A percentile compares a stretch with the other conserved stretches of the same genome.
Conservation (phyloP, 805 yeast genomes). For the Pichia paraexigua region DNA sequence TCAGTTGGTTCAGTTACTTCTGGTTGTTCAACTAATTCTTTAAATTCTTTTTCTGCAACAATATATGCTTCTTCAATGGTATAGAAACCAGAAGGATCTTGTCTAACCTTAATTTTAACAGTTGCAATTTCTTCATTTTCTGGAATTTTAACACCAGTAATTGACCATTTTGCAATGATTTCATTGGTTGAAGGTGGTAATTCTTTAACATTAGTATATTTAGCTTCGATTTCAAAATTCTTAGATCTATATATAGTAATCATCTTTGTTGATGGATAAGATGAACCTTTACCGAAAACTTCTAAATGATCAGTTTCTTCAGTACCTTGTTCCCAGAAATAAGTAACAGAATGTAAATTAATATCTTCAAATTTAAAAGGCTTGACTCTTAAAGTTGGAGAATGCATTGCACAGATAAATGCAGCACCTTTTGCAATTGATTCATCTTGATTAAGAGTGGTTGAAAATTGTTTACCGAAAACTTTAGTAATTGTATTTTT, state of each 20-base stretch:
- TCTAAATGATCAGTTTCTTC: conserved; percentile 90
- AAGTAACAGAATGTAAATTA: conserved; percentile 87
- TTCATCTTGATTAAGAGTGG: conserved; percentile 98
- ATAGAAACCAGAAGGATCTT: conserved; percentile 94
- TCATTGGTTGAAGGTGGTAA: conserved; percentile 65
- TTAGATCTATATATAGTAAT: conserved; percentile 88
- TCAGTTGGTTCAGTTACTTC: conserved; percentile 32
- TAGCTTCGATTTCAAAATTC: conserved; percentile 81
- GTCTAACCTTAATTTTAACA: conserved; percentile 89
- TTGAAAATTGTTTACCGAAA: conserved; percentile 79
- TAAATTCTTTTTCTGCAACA: conserved; percentile 80
- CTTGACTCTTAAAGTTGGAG: conserved; percentile 97
- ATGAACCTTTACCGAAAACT: conserved; percentile 92
- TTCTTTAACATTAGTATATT: conserved; percentile 66
- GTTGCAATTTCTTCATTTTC: conserved; percentile 74
- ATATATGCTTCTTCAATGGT: conserved; percentile 91
- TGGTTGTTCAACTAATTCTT: conserved; percentile 73
- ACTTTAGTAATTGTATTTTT: conserved; percentile 73
- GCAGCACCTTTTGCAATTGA: conserved; percentile 99
- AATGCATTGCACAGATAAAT: conserved; percentile 96
- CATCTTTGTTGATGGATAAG: conserved; percentile 91
- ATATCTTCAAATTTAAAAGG: conserved; percentile 97
- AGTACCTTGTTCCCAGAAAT: conserved; percentile 88
- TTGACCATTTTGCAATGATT: conserved; percentile 73
- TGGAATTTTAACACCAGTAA: conserved; percentile 75